A percentile compares a stretch with the other conserved stretches of the same genome.
These are phyloP conservation scores for Phylloporus sp. DNA, from an alignment of 768 basidiomycete genomes.

Conservation along the genomic window DNA sequence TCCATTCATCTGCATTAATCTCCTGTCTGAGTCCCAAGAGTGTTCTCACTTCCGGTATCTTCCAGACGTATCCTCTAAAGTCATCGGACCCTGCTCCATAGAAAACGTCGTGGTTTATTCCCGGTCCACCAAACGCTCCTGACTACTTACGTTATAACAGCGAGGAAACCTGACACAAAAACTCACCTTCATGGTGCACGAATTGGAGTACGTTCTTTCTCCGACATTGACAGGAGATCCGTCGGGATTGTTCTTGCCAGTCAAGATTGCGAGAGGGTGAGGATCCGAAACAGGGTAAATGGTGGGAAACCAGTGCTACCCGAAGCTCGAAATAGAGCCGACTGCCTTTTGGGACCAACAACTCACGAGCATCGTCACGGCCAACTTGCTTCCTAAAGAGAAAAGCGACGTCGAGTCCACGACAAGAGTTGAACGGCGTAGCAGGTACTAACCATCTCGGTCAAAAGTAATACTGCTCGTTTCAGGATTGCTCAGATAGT, in stretches of 20 bases:
- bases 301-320: slow-evolving; percentile 63
- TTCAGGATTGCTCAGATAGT: slow-evolving; percentile 54
- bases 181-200: slow-evolving; percentile 72
- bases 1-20: slow-evolving; percentile 46
- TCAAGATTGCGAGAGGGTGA: slow-evolving; percentile 65
- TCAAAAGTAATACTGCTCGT: slow-evolving; percentile 66
- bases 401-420: neutral
- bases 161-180: neutral
- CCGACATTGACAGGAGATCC: slow-evolving; percentile 44
- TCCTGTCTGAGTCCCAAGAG: slow-evolving; percentile 44
- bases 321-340: slow-evolving; percentile 1
- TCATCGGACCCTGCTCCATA: slow-evolving; percentile 81
- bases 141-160: slow-evolving; percentile 41
- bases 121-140: slow-evolving; percentile 67
- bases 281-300: slow-evolving; percentile 66
- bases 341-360: neutral
- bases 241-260: slow-evolving; percentile 50
- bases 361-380: slow-evolving; percentile 63
- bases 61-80: slow-evolving; percentile 77
- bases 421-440: slow-evolving; percentile 4
- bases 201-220: slow-evolving; percentile 59
- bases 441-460: slow-evolving; percentile 46
- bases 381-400: slow-evolving; percentile 52
- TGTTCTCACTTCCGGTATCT: slow-evolving; percentile 48
- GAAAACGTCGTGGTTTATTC: slow-evolving; percentile 47